Base-by-base conservation (phyloP, 352 stramenopile genomes). In the Plasmopara viticola region DNA sequence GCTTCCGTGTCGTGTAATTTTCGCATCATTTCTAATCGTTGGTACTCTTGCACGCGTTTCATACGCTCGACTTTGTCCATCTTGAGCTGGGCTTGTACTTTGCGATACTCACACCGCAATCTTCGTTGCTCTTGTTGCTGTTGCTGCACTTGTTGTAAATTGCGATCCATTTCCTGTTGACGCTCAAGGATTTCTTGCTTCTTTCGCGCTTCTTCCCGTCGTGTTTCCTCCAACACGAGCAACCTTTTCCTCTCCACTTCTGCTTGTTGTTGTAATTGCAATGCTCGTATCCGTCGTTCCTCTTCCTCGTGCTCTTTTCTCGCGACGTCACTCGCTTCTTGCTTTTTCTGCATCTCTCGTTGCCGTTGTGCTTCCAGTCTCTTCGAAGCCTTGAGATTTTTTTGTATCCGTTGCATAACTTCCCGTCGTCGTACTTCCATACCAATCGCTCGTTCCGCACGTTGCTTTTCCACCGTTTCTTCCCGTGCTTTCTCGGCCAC, bases 11-110 rank as follows among this genome's bases (percentile, higher is more conserved):
- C 86, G 47, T 90, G 71, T 29, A 97, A 70, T 58, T 94, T 90
- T 7, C 84, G 78, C 41, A 95, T 39, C 35, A 84, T 95, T 56
- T 97, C 86, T n/a, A 96, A 67, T 9, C 87, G 72, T 52, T 93
- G 88, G 68, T 95, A 96, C 58, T 97, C 88, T 53, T 95, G 74
- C 25, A 96, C 84, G 18, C 89, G 86, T 51, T 79, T 86, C 72
- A 96, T 95, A n/a, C 89, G 76, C 52, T 96, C 85, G 7, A 97
- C 89, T 54, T 96, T 96, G 45, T 96, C 87, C 29, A 92, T 61
- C 48, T 95, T 91, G 45, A 94, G 66, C 46, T 91, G 79, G 14
- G 87, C 70, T 46, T 91, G 77, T 31, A 95, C 78, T 7, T 70
- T 68, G 4, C 77, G 71, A 50, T 95, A 93, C 61, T 97, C 86